Conservation (phyloP, 163 green algal species). For the Picocystis sp. region DNA sequence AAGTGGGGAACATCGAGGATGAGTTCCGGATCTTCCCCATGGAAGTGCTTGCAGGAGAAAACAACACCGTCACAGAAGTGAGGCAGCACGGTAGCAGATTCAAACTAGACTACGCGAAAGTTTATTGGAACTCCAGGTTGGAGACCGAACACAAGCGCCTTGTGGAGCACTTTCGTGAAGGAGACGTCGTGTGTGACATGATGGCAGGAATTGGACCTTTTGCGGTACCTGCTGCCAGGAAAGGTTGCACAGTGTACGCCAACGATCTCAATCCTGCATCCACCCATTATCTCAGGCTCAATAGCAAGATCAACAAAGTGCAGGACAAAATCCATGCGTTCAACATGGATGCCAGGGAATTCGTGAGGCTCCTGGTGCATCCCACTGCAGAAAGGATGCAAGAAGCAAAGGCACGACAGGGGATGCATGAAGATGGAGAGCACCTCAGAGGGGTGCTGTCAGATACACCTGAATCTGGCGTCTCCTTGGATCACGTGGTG, state of each 20-base stretch:
- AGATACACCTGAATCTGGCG: neutral
- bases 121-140: constrained; percentile 98
- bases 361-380: constrained; percentile 37
- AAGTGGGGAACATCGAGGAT: constrained; percentile 79
- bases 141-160: constrained; percentile 80
- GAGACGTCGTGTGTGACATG: constrained; percentile 67
- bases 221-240: constrained; percentile 67
- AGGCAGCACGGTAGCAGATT: constrained; percentile 68
- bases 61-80: constrained; percentile 54
- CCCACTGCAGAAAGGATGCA: neutral
- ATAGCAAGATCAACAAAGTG: constrained; percentile 68
- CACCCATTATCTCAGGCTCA: constrained; percentile 48
- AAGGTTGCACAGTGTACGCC: constrained; percentile 67
- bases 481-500: constrained; percentile 57
- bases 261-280: constrained; percentile 93
- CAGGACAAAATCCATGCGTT: constrained; percentile 32
- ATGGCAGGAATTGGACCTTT: constrained; percentile 95
- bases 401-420: neutral
- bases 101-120: constrained; percentile 57
- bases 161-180: neutral
- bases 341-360: constrained; percentile 70
- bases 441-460: constrained; percentile 5
- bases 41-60: constrained; percentile 63
- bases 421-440: constrained; percentile 3
- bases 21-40: constrained; percentile 83